Evolutionary conservation across 148 eudicot species (phyloP).

Genomic region (Amaranthus cruentus): DNA sequence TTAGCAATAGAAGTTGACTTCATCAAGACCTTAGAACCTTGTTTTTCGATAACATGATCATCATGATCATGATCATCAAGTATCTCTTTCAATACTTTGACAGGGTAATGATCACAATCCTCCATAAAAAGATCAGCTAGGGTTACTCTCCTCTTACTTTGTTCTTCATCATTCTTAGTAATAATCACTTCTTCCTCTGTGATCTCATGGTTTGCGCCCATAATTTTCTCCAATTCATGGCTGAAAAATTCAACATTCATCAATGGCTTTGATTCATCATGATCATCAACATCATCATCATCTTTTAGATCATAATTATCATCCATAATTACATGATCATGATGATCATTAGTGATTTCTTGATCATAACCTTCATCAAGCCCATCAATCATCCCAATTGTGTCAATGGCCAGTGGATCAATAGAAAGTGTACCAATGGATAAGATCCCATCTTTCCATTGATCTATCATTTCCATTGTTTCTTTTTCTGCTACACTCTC

Average conservation of each 20-base stretch:
- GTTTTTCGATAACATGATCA: neutral
- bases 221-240: constrained; percentile 20
- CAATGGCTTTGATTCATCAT: constrained; percentile 13
- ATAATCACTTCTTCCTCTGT: constrained; percentile 3
- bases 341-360: neutral
- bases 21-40: neutral
- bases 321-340: constrained; percentile 8
- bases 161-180: constrained; percentile 15
- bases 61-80: neutral
- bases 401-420: constrained; percentile 24
- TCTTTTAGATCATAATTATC: neutral
- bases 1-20: constrained; percentile 21
- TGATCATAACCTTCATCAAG: neutral
- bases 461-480: constrained; percentile 19
- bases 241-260: constrained; percentile 17
- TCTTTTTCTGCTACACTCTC: constrained; percentile 7
- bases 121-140: constrained; percentile 58
- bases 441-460: constrained; percentile 48
- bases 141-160: constrained; percentile 37
- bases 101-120: constrained; percentile 22
- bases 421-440: constrained; percentile 58
- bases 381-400: constrained; percentile 12
- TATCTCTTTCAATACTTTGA: constrained; percentile 6
- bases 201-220: constrained; percentile 5
- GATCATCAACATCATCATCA: neutral